Evolutionary conservation across 345 rosid species (phyloP).

Genomic region (Melaleuca alternifolia): DNA sequence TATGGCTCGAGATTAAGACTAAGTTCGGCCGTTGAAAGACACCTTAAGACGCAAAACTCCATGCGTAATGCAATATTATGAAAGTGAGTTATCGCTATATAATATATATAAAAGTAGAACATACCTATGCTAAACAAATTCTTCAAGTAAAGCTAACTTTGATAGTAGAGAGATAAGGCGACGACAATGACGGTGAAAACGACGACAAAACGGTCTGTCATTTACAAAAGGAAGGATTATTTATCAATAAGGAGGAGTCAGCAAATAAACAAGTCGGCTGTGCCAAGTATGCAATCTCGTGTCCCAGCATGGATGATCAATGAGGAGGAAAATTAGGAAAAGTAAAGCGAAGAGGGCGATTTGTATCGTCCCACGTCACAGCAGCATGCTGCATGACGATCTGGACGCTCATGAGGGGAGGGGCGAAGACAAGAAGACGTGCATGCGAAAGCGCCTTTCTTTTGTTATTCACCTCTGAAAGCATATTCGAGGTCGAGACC

Average conservation of each 20-base stretch:
- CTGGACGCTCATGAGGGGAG: not conserved
- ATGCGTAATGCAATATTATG: not conserved
- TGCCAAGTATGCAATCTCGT: not conserved
- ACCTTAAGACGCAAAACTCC: not conserved
- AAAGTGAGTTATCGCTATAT: not conserved
- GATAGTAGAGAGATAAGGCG: not conserved
- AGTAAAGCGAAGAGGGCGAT: not conserved
- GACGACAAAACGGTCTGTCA: not conserved
- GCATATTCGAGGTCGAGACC: not conserved
- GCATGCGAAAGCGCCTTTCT: not conserved
- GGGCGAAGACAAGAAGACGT: not conserved
- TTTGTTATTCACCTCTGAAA: not conserved
- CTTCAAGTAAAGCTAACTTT: not conserved
- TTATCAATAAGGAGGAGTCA: not conserved
- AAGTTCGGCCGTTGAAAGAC: not conserved
- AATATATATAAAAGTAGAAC: not conserved
- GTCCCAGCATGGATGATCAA: not conserved
- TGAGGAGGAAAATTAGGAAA: not conserved
- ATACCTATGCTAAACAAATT: not conserved
- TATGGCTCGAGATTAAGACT: not conserved
- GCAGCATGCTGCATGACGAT: not conserved
- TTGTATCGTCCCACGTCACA: not conserved
- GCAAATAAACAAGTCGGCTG: not conserved
- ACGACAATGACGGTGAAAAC: not conserved
- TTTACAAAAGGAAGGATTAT: not conserved